A percentile compares a stretch with the other conserved stretches of the same genome.
phyloP scores from a whole-genome alignment of 2,329 filamentous ascomycete genomes.

The Chrysosporium queenslandicum region DNA sequence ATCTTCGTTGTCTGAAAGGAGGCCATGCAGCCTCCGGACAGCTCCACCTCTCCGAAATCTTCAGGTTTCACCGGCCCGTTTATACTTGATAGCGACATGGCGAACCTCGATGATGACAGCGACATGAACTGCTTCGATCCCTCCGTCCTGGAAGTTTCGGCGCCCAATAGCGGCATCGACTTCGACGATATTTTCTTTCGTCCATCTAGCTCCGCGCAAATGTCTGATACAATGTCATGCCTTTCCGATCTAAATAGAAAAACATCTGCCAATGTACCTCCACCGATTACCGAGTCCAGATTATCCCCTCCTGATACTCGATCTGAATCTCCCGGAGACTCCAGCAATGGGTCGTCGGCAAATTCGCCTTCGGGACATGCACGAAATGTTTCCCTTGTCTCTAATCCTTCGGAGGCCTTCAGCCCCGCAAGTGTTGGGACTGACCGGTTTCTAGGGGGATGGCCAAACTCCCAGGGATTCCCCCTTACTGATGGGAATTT shows the following conservation, averaged over 20 bases:
- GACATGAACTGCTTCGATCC: constrained; percentile 35
- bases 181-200: constrained; percentile 16
- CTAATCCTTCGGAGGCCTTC: constrained; percentile 32
- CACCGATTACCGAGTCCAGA: constrained; percentile 20
- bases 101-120: constrained; percentile 31
- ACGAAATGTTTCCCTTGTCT: constrained; percentile 34
- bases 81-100: constrained; percentile 37
- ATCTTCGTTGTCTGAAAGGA: neutral
- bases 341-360: constrained; percentile 36
- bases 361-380: constrained; percentile 35
- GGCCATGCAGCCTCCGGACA: constrained; percentile 29
- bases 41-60: constrained; percentile 31
- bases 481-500: constrained; percentile 31
- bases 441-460: constrained; percentile 29
- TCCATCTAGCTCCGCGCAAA: constrained; percentile 10
- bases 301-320: constrained; percentile 31
- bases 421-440: constrained; percentile 13
- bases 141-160: constrained; percentile 26
- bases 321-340: constrained; percentile 38
- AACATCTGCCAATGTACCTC: constrained; percentile 3
- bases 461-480: constrained; percentile 30
- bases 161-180: constrained; percentile 5
- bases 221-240: constrained; percentile 13
- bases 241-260: constrained; percentile 13
- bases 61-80: constrained; percentile 31